phyloP scores from a whole-genome alignment of 768 basidiomycete genomes.

The Suillus decipiens region DNA sequence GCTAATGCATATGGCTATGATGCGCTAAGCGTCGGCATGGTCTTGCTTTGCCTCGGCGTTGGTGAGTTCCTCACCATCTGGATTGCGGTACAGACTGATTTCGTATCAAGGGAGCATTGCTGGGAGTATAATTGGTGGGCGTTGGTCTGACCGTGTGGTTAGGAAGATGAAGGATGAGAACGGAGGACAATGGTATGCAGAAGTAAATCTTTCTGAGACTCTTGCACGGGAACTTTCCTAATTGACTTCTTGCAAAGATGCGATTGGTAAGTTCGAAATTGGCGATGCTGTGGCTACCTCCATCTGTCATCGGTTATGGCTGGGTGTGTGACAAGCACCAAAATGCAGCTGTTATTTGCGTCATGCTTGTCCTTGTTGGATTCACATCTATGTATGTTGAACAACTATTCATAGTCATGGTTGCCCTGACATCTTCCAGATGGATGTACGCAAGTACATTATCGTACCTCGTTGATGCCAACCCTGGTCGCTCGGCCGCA shows the following conservation, averaged over 20 bases:
- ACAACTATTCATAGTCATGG: neutral
- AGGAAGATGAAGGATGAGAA: constrained; percentile 42
- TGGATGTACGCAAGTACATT: constrained; percentile 70
- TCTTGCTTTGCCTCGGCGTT: constrained; percentile 73
- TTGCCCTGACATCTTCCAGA: constrained; percentile 29
- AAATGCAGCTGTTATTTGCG: constrained; percentile 67
- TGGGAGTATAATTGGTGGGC: constrained; percentile 59
- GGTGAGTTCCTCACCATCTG: constrained; percentile 40
- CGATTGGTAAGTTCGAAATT: constrained; percentile 63
- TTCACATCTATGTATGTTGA: constrained; percentile 68
- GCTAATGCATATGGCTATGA: constrained; percentile 61
- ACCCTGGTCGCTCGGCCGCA: constrained; percentile 74
- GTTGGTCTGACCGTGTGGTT: constrained; percentile 57
- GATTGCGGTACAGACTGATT: neutral
- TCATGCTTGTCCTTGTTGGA: constrained; percentile 71
- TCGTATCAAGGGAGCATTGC: constrained; percentile 42
- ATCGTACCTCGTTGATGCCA: constrained; percentile 87
- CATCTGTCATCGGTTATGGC: constrained; percentile 64
- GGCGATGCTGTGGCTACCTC: constrained; percentile 57
- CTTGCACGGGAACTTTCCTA: neutral
- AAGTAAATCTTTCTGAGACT: constrained; percentile 44
- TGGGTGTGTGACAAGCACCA: constrained; percentile 71
- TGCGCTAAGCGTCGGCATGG: constrained; percentile 71
- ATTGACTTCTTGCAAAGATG: constrained; percentile 49
- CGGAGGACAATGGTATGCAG: constrained; percentile 56